A percentile compares a stretch with the other conserved stretches of the same genome.
These are phyloP conservation scores for Acacia melanoxylon DNA, from an alignment of 306 rosid species.

Conservation along the genomic window DNA sequence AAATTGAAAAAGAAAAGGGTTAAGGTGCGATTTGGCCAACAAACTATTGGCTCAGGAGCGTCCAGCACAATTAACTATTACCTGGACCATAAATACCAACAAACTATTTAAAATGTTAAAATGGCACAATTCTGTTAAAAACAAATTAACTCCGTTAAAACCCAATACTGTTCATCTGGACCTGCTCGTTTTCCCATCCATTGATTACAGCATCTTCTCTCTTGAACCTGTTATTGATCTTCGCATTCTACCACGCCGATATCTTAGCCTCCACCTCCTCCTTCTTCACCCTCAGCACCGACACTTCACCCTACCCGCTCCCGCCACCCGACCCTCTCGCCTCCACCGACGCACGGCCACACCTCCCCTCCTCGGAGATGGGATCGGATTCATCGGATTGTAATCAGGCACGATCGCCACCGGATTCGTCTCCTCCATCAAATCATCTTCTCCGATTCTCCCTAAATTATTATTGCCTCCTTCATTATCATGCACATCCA, in stretches of 20 bases:
- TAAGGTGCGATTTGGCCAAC: too few species aligned
- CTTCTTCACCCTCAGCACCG: slow-evolving; percentile 83
- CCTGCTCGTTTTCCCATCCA: slow-evolving; percentile 90
- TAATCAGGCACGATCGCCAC: slow-evolving; percentile 81
- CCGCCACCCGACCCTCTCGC: not conserved
- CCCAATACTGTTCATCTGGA: too few species aligned
- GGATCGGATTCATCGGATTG: slow-evolving; percentile 36
- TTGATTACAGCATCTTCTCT: slow-evolving; percentile 87
- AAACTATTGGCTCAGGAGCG: too few species aligned
- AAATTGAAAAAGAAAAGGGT: too few species aligned
- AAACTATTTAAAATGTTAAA: too few species aligned
- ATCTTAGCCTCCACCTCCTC: slow-evolving; percentile 97
- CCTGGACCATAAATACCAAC: too few species aligned
- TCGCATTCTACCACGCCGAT: slow-evolving; percentile 94
- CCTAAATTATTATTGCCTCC: slow-evolving; percentile 39
- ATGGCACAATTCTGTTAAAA: too few species aligned
- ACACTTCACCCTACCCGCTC: slow-evolving; percentile 38
- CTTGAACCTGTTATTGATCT: slow-evolving; percentile 88
- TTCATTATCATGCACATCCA: slow-evolving; percentile 20
- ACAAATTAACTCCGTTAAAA: too few species aligned
- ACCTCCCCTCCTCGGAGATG: slow-evolving; percentile 34
- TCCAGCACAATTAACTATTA: too few species aligned
- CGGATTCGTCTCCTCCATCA: slow-evolving; percentile 68
- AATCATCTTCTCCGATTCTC: slow-evolving; percentile 70
- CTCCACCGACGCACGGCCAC: not conserved